Base-by-base conservation (phyloP, 257 asterid genomes). In the Craterostigma plantagineum region DNA sequence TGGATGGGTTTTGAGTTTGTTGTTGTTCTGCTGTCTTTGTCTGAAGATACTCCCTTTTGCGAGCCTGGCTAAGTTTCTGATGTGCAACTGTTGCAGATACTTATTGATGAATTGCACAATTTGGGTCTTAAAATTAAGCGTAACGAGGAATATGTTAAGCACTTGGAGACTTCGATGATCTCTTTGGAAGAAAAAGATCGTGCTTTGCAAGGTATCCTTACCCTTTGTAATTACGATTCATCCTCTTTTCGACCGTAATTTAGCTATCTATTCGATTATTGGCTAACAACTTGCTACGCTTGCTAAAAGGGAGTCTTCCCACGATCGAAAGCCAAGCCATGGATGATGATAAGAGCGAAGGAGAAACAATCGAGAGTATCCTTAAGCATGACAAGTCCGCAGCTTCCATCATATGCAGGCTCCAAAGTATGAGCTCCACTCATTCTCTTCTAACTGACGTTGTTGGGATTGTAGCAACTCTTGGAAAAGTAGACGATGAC, bases 391-490 rank as follows among this genome's bases (percentile, higher is more conserved):
- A 75, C 30, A 72, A 68, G 36, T 60, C 92, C 48, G 95, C 83
- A 8, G 93, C 93, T 45, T 77, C 76, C 56, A 51, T 79, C 52
- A 51, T 62, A 50, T 72, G 56, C 55, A 60, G 45, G 48, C 51
- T 79, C 63, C 72, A 55, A 68, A 39, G 18, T 39, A 71, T 46
- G 49, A 66, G 62, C 36, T 52, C 71, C 48, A 64, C 65, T 34
- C 56, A 65, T 54, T 60, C 75, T 17, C 58, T 65, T 43, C 53
- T 68, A 27, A 72, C 68, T 57, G 93, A 82, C 43, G 70, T 82
- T 43, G 12, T 76, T 11, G 98, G 98, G 17, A 42, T 79, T 60
- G 92, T 79, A 60, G 91, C 93, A 35, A 63, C 75, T 37, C 92
- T 87, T 58, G 91, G 92, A 52, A 74, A 61, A 51, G 64, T 72